Evolutionary conservation across 495 filamentous ascomycete genomes (phyloP), one percentile per base, ranked within the genome.

Genomic region (Talaromyces ruber): DNA sequence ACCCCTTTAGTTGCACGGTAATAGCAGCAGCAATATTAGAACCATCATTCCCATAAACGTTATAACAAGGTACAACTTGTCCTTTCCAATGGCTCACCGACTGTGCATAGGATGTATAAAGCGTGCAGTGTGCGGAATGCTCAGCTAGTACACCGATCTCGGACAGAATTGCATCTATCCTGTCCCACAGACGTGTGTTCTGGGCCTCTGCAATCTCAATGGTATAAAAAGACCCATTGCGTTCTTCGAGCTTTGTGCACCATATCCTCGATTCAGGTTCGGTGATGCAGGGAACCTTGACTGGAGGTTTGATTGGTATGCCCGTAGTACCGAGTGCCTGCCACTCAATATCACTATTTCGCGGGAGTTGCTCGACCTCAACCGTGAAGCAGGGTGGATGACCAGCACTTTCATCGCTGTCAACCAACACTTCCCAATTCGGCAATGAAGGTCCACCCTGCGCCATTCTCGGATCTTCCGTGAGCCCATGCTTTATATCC

Each of bases 291-390:
- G 26, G n/a, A 12, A 25, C 14, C 8, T 58, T 52, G 24, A 43
- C 58, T 6, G 66, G 51, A 32, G 73, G 22, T 25, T 61, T 66
- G 50, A 72, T 54, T 18, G 70, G 60, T 53, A 62, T 51, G 63
- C 77, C 75, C 14, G 60, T 71, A 52, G 68, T 67, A 6, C 81
- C 81, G 28, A 81, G 63, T 26, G 76, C 82, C 65, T 86, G 83
- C 91, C 91, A 93, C 73, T 96, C 91, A 39, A 95, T 82, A 59
- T 78, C 77, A 63, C 82, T 86, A 14, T 73, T 79, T 30, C 88
- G 80, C 1, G 91, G 91, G 37, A 96, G 73, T 63, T 84, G 81
- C 45, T 85, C 80, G 12, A 93, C 89, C 61, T 93, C 83, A 3
- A 85, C 86, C 0, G 85, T 84, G 66, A 93, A 86, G 62, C 92